phyloP scores from a whole-genome alignment of 108 stramenopile genomes.

The Cyclotella choctawhatcheeana region DNA sequence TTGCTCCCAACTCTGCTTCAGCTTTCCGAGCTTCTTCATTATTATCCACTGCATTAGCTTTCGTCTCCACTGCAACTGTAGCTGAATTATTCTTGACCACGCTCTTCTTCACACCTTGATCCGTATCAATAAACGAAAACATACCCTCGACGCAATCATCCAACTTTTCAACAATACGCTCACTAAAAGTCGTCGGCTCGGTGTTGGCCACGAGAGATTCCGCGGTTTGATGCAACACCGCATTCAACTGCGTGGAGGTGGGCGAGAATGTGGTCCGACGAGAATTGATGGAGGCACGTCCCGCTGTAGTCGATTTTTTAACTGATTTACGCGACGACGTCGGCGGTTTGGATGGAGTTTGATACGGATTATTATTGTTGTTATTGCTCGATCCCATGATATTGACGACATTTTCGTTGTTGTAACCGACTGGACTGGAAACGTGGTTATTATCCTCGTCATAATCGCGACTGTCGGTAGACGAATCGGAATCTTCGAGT shows the following conservation, averaged over 20 bases:
- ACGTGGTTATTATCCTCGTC: background rate
- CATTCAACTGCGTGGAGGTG: background rate
- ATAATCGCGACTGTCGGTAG: background rate
- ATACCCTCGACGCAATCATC: too few species aligned
- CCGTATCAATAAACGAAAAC: too few species aligned
- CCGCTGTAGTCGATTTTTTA: background rate
- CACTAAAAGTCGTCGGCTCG: background rate
- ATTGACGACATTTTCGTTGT: too few species aligned
- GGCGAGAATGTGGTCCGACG: background rate
- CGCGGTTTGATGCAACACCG: background rate
- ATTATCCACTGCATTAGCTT: too few species aligned
- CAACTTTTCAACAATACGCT: background rate
- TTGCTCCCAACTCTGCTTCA: too few species aligned
- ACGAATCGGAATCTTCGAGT: background rate
- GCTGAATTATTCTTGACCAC: too few species aligned
- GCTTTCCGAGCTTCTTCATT: too few species aligned
- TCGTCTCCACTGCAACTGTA: too few species aligned
- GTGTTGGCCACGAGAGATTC: background rate
- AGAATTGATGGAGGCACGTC: background rate
- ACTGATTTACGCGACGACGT: background rate
- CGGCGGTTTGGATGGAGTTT: background rate
- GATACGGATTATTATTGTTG: background rate
- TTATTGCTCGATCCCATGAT: too few species aligned
- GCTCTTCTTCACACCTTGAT: too few species aligned
- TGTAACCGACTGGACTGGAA: background rate